Evolutionary conservation across 805 yeast species (phyloP).

Genomic region (Cyberlindnera americana): DNA sequence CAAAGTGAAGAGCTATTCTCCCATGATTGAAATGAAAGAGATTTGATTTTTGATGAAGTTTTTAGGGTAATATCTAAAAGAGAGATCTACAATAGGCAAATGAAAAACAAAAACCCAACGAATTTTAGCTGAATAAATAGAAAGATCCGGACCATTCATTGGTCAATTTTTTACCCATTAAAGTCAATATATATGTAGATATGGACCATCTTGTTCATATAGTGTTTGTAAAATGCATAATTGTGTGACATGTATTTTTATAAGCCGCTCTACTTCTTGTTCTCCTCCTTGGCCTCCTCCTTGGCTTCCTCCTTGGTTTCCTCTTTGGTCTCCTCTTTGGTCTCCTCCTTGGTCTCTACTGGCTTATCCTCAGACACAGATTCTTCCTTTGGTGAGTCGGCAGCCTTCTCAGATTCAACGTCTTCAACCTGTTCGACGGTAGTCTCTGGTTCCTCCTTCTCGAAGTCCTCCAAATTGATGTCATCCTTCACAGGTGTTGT

Average conservation of each 20-base stretch:
- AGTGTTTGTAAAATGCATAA: not conserved
- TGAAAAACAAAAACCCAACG: not conserved
- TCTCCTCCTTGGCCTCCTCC: not conserved
- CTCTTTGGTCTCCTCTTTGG: not conserved
- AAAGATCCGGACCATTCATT: constrained; percentile 4
- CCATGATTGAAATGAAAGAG: too few relatives aligned
- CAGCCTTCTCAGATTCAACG: constrained; percentile 12
- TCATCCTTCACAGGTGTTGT: constrained; percentile 32
- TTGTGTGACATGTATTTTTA: not conserved
- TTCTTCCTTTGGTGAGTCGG: constrained; percentile 16
- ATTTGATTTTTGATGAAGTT: too few relatives aligned
- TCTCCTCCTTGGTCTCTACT: constrained; percentile 1
- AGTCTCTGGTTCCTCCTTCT: constrained; percentile 22
- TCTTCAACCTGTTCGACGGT: constrained; percentile 6
- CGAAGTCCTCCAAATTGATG: constrained; percentile 37
- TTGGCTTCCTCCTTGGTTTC: constrained; percentile 1
- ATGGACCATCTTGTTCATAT: not conserved
- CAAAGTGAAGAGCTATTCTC: constrained; percentile 1
- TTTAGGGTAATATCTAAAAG: not conserved
- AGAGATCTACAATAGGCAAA: not conserved
- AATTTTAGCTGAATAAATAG: not conserved
- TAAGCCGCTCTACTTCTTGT: too few relatives aligned
- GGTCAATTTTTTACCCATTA: constrained; percentile 1
- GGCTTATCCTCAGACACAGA: not conserved
- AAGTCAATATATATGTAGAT: not conserved